A percentile compares a stretch with the other conserved stretches of the same genome.
Conservation (phyloP, 164 flowering plant genomes). For the Dillenia turbinata region DNA sequence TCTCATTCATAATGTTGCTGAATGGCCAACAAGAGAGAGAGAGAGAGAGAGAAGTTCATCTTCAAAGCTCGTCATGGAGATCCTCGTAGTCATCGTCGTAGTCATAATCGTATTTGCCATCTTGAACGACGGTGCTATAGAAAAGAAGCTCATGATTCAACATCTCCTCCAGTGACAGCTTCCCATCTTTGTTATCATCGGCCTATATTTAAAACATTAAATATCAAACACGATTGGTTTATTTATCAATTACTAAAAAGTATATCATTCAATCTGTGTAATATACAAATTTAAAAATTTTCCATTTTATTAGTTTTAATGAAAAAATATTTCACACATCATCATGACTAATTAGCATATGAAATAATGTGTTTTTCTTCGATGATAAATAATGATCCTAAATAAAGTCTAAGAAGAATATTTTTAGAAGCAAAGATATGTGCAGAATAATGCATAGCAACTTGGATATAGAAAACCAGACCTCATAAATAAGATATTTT, state of each 20-base stretch:
- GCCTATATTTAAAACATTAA: slow-evolving; percentile 27
- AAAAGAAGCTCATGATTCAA: slow-evolving; percentile 43
- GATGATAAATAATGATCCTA: too few species aligned
- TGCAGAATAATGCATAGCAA: background rate
- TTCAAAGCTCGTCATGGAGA: slow-evolving; percentile 45
- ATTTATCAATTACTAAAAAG: too few species aligned
- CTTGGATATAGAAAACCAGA: slow-evolving; percentile 3
- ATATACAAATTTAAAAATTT: too few species aligned
- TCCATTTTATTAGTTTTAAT: too few species aligned
- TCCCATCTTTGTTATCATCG: slow-evolving; percentile 54
- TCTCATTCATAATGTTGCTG: too few species aligned
- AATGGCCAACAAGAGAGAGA: background rate
- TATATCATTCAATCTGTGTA: too few species aligned
- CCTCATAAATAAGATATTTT: slow-evolving; percentile 45
- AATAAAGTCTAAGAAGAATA: too few species aligned
- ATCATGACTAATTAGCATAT: background rate
- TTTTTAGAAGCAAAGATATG: too few species aligned
- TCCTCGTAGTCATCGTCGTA: slow-evolving; percentile 25
- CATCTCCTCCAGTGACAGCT: slow-evolving; percentile 48
- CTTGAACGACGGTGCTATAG: slow-evolving; percentile 39
- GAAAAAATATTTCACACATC: background rate
- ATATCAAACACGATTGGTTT: too few species aligned
- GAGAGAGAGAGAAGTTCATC: slow-evolving; percentile 3
- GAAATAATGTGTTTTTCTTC: background rate
- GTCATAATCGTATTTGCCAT: slow-evolving; percentile 9